Percentiles rank a stretch among this genome's conserved stretches.
Conservation (phyloP, 1,284 basidiomycete genomes). For the Trametes polyzona region DNA sequence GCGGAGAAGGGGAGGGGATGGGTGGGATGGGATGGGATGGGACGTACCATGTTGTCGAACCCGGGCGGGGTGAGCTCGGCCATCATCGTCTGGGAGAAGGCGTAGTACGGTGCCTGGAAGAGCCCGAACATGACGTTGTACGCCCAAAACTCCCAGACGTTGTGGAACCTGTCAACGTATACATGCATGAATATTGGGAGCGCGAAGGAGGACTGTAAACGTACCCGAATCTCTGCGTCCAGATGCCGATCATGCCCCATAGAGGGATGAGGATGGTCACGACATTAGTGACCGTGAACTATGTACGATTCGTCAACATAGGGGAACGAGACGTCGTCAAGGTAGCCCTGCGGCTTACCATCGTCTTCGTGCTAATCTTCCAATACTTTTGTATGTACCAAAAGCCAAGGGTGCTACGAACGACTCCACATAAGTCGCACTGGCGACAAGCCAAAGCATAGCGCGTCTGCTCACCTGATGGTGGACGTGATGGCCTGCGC, state of each 20-base stretch:
- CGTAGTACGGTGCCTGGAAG: conserved; percentile 88
- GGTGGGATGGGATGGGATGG: no score
- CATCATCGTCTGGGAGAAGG: conserved; percentile 88
- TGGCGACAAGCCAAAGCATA: no score
- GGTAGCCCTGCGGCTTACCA: conserved; percentile 47
- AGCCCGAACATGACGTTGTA: conserved; percentile 83
- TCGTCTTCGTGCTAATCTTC: conserved; percentile 77
- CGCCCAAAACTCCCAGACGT: conserved; percentile 85
- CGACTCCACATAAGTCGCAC: not conserved
- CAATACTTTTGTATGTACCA: conserved; percentile 83
- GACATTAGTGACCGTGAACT: conserved; percentile 80
- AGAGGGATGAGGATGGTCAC: conserved; percentile 78
- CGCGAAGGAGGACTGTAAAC: conserved; percentile 12
- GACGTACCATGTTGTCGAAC: conserved; percentile 76
- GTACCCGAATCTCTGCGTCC: conserved; percentile 75
- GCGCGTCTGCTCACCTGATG: conserved; percentile 33
- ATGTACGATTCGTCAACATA: not conserved
- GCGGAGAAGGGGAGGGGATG: not conserved
- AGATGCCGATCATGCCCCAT: conserved; percentile 89
- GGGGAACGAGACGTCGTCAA: no score
- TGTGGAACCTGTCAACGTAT: conserved; percentile 64
- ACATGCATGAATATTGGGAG: conserved; percentile 17
- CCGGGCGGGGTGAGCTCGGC: conserved; percentile 82
- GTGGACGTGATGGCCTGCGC: conserved; percentile 75
- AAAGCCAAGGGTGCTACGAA: conserved; percentile 65